phyloP scores from a whole-genome alignment of 129 eudicot genomes.

The Artemisia tridentata region DNA sequence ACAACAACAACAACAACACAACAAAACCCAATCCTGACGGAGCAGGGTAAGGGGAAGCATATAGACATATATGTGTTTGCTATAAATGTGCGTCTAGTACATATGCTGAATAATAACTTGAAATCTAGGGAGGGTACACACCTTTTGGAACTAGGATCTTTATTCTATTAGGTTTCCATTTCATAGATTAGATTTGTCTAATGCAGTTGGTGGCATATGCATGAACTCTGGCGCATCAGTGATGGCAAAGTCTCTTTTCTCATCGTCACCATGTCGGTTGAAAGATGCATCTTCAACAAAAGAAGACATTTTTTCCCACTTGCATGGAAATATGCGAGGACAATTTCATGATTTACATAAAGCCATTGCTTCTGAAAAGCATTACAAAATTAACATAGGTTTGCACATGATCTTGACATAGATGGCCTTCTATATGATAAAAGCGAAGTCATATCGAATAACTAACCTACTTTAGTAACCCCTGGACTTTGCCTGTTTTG shows the following conservation, averaged over 20 bases:
- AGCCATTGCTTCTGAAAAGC: slow-evolving; percentile 49
- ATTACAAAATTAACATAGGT: slow-evolving; percentile 73
- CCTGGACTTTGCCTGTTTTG: slow-evolving; percentile 31
- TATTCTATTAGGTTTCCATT: slow-evolving; percentile 21
- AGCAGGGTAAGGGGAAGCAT: too few species aligned
- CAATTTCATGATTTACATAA: slow-evolving; percentile 49
- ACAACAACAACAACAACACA: too few species aligned
- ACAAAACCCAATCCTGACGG: too few species aligned
- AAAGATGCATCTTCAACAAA: slow-evolving; percentile 42
- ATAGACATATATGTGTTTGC: too few species aligned
- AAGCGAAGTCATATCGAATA: slow-evolving; percentile 10
- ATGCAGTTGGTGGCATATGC: slow-evolving; percentile 83
- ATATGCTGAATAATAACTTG: slow-evolving; percentile 9
- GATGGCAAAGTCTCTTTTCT: slow-evolving; percentile 89
- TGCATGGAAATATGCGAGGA: slow-evolving; percentile 46
- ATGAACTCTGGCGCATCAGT: slow-evolving; percentile 70
- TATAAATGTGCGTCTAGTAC: not conserved
- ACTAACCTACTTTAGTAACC: slow-evolving; percentile 24
- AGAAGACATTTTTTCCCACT: slow-evolving; percentile 38
- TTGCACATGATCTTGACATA: slow-evolving; percentile 42
- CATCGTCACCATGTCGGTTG: slow-evolving; percentile 52
- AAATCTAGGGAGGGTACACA: slow-evolving; percentile 19
- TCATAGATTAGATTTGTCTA: slow-evolving; percentile 68
- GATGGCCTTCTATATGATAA: slow-evolving; percentile 21
- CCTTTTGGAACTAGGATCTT: slow-evolving; percentile 17